Base-by-base conservation (phyloP, 2,329 filamentous ascomycete genomes). In the Microsporum canis region DNA sequence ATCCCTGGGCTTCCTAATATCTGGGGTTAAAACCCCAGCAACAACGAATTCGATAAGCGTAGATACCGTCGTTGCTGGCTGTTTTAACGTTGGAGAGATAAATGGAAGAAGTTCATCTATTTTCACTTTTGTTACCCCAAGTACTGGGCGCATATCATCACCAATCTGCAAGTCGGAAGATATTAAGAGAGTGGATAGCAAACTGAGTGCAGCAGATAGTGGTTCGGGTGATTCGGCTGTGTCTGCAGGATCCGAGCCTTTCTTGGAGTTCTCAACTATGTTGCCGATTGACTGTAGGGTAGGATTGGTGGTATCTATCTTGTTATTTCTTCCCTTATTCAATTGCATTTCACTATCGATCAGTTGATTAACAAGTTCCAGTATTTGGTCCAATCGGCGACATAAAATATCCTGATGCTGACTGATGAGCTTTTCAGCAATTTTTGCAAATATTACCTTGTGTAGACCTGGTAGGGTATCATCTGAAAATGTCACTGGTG, bases 21-120 rank as follows among this genome's bases (percentile, higher is more conserved):
- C 68, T 6, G 69, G 67, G 1, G 68, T 65, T 41, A 61, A 33
- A 41, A 61, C 36, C 14, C 55, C 55, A 3, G 68, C 65, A 33
- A 76, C 65, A 5, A 75, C 72, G 36, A 77, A 75, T 57, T 77
- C 75, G 5, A 77, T 62, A 5, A 77, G 70, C 72, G 77, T 75
- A 1, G 74, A 74, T 3, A 73, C 68, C 0, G 75, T 77, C 3
- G 71, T 75, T 57, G 71, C 74, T 58, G 74, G 66, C 59, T 73
- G 75, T 8, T 71, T 68, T 5, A 76, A 67, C 6, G 66, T 63
- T 3, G 65, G 31, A 10, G 73, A 70, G 6, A 76, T 68, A 39
- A 66, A 60, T 10, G 72, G 70, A 10, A 73, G 66, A 8, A 76
- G 65, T n/a, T 67, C 62, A 60, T 75, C 74, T 55, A 77, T 59